These are phyloP conservation scores for Didymella sp. DNA, from an alignment of 2,329 filamentous ascomycete species.

Conservation along the genomic window DNA sequence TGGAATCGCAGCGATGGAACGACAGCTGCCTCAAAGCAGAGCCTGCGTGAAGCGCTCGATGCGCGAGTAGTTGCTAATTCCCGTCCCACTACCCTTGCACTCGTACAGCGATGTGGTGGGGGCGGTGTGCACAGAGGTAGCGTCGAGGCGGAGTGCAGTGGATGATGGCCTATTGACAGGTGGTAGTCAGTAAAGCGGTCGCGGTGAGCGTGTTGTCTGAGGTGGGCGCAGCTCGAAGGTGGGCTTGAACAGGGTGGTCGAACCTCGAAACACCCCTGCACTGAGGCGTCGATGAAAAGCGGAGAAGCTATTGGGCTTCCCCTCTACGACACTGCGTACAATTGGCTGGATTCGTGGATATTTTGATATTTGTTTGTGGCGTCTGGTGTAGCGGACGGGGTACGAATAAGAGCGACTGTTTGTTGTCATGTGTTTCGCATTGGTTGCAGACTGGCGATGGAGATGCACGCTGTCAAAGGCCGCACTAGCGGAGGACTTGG, in stretches of 20 bases:
- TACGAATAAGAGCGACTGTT: conserved; percentile 30
- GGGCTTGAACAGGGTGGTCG: conserved; percentile 36
- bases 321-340: conserved; percentile 11
- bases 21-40: conserved; percentile 27
- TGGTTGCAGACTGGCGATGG: conserved; percentile 9
- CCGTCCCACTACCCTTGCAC: conserved; percentile 18
- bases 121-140: conserved; percentile 15
- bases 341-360: conserved; percentile 11
- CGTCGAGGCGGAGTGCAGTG: neutral
- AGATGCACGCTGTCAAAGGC: conserved; percentile 14
- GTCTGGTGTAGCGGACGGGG: conserved; percentile 12
- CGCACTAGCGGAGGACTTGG: conserved; percentile 5
- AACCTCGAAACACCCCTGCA: conserved; percentile 33
- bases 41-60: conserved; percentile 24
- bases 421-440: conserved; percentile 30
- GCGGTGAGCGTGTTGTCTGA: conserved; percentile 10
- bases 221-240: conserved; percentile 27
- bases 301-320: conserved; percentile 29
- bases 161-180: neutral
- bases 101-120: conserved; percentile 22
- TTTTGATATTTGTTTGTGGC: conserved; percentile 5
- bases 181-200: neutral
- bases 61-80: conserved; percentile 22
- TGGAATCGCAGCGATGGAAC: conserved; percentile 18
- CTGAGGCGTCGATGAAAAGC: conserved; percentile 38